Evolutionary conservation across 139 green algal species (phyloP).

Genomic region (Volvox africanus): DNA sequence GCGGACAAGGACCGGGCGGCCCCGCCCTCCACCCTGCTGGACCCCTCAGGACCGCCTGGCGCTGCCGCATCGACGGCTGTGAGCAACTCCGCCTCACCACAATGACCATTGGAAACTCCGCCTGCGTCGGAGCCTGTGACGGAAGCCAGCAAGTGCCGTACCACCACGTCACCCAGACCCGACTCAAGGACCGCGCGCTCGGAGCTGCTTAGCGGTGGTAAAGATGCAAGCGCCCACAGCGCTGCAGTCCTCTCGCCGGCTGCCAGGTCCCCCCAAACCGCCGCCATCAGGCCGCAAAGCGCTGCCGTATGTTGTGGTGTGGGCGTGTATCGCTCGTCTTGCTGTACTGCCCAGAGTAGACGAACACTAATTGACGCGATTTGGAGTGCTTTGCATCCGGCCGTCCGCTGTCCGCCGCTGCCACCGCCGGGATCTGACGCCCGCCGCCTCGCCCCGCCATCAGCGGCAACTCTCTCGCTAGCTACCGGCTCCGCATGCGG

Average conservation of each 20-base stretch:
- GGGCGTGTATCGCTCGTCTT: conserved; percentile 42
- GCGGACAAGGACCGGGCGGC: not conserved
- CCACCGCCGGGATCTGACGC: not conserved
- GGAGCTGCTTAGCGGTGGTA: not conserved
- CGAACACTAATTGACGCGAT: not conserved
- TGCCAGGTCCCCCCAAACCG: not conserved
- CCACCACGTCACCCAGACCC: not conserved
- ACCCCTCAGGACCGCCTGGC: too few species aligned
- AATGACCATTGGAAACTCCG: too few species aligned
- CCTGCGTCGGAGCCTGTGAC: not conserved
- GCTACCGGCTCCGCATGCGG: too few species aligned
- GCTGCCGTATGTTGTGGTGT: not conserved
- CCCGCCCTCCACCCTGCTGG: not conserved
- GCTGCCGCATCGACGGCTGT: not conserved
- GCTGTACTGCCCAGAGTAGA: conserved; percentile 33
- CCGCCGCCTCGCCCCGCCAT: not conserved
- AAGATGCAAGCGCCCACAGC: conserved; percentile 25
- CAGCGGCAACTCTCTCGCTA: not conserved
- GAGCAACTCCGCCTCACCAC: not conserved
- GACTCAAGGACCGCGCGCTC: not conserved
- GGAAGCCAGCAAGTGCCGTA: not conserved
- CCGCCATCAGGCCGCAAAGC: conserved; percentile 17
- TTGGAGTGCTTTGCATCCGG: not conserved
- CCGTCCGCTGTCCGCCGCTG: too few species aligned
- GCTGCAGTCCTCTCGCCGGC: conserved; percentile 9